A percentile compares a stretch with the other conserved stretches of the same genome.
phyloP scores from a whole-genome alignment of 2,329 filamentous ascomycete species.

The Trichoderma sp. region DNA sequence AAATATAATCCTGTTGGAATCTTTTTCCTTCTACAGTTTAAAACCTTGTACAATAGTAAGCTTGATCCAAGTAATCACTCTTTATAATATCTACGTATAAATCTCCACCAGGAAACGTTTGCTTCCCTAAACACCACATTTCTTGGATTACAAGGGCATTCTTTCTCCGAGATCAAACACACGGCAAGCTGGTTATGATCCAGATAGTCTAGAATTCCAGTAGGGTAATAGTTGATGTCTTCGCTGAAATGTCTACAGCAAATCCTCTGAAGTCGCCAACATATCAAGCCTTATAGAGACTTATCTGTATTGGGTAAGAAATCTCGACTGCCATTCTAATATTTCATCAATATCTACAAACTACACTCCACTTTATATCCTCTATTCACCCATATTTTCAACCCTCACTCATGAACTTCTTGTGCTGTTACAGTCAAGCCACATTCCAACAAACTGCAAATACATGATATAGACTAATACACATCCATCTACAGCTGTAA shows the following conservation, averaged over 20 bases:
- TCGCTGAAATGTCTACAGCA: neutral
- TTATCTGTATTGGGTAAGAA: neutral
- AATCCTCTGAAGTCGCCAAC: neutral
- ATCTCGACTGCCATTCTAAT: neutral
- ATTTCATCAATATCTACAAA: neutral
- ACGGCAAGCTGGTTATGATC: neutral
- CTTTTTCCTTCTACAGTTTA: neutral
- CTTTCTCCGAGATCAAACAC: neutral
- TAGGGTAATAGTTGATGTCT: neutral
- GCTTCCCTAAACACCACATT: neutral
- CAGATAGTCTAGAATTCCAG: neutral
- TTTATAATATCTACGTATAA: neutral
- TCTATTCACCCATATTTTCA: neutral
- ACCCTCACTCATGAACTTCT: neutral
- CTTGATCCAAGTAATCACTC: neutral
- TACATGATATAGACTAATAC: neutral
- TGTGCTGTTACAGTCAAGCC: neutral
- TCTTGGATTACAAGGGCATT: neutral
- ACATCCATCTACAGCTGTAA: neutral
- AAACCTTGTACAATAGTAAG: neutral
- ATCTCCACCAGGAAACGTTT: neutral
- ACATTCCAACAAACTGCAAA: neutral
- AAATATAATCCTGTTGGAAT: neutral
- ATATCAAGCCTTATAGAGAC: neutral
- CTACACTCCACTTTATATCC: neutral